Evolutionary conservation across 2,329 filamentous ascomycete species (phyloP).

Genomic region (Bisporella sp.): DNA sequence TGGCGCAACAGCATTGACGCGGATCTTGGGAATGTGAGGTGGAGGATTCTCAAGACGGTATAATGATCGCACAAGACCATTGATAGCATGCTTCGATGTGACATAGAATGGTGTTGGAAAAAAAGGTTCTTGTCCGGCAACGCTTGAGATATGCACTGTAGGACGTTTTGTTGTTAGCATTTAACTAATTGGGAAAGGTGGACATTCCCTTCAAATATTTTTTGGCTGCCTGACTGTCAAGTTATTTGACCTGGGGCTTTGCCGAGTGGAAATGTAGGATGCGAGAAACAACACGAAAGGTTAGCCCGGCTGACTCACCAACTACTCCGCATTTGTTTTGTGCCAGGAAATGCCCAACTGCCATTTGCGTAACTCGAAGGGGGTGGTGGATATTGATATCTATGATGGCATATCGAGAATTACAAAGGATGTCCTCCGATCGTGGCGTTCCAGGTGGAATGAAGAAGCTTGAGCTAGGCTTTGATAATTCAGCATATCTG

Average conservation of each 20-base stretch:
- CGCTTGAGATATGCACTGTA: constrained; percentile 38
- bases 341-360: constrained; percentile 40
- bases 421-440: constrained; percentile 33
- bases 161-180: no score
- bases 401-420: constrained; percentile 36
- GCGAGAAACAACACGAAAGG: no score
- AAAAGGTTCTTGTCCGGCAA: constrained; percentile 34
- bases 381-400: constrained; percentile 47
- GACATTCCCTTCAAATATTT: no score
- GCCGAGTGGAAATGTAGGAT: no score
- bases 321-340: constrained; percentile 26
- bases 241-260: no score
- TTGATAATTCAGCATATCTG: no score
- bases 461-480: constrained; percentile 44
- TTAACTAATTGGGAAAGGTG: no score
- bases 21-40: constrained; percentile 24
- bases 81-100: constrained; percentile 41
- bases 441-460: constrained; percentile 34
- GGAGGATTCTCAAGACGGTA: constrained; percentile 28
- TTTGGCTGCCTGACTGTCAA: no score
- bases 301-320: no score
- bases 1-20: constrained; percentile 38
- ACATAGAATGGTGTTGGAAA: constrained; percentile 38
- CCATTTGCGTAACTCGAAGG: constrained; percentile 42
- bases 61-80: constrained; percentile 37